Conservation (phyloP, 2,329 filamentous ascomycete genomes). For the Alternaria brassicae region DNA sequence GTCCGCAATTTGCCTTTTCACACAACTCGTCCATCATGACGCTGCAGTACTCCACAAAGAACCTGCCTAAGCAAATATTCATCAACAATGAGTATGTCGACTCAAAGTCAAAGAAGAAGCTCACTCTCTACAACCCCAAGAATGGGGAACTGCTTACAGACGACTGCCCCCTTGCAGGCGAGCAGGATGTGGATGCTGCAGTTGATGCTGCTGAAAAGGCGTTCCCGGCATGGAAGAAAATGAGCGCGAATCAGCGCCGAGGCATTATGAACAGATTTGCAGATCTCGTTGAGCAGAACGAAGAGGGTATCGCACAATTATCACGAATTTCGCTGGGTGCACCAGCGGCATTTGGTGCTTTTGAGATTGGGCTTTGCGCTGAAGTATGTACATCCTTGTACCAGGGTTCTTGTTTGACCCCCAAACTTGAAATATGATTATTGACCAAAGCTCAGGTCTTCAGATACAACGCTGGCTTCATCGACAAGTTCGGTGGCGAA, state of each 20-base stretch:
- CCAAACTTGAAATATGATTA: slow-evolving; percentile 13
- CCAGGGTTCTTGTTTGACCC: slow-evolving; percentile 4
- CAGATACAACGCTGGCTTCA: slow-evolving; percentile 47
- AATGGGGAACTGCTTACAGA: slow-evolving; percentile 60
- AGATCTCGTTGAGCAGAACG: slow-evolving; percentile 38
- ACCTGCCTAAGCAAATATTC: slow-evolving; percentile 51
- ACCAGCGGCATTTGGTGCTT: slow-evolving; percentile 55
- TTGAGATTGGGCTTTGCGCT: slow-evolving; percentile 52
- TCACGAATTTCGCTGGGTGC: slow-evolving; percentile 58
- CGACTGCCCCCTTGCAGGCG: slow-evolving; percentile 56
- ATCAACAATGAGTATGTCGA: slow-evolving; percentile 51
- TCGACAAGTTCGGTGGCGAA: slow-evolving; percentile 46
- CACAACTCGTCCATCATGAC: slow-evolving; percentile 25
- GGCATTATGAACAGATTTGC: slow-evolving; percentile 46
- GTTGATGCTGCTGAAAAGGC: slow-evolving; percentile 59
- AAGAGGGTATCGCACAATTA: slow-evolving; percentile 34
- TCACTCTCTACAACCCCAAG: slow-evolving; percentile 59
- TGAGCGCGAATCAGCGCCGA: slow-evolving; percentile 32
- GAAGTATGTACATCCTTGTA: slow-evolving; percentile 32
- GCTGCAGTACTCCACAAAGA: slow-evolving; percentile 45
- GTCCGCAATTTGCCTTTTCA: not conserved
- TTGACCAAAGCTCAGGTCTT: slow-evolving; percentile 30
- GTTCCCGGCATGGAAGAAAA: slow-evolving; percentile 54
- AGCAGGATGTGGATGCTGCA: slow-evolving; percentile 55
- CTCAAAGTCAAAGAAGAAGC: slow-evolving; percentile 53